phyloP scores from a whole-genome alignment of 2,329 filamentous ascomycete species.

The Nemania serpens region DNA sequence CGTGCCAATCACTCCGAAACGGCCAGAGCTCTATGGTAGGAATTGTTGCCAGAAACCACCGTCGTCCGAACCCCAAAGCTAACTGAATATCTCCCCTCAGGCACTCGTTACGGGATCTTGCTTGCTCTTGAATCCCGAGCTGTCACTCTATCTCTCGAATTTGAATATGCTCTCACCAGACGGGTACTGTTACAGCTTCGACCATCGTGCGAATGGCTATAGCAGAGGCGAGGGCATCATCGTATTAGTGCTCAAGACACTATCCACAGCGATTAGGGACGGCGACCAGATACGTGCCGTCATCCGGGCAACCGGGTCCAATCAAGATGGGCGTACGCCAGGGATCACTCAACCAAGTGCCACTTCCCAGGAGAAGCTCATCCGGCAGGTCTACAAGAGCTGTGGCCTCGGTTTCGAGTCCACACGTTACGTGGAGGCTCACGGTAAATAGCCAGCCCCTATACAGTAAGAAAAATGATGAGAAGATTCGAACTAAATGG shows the following conservation, averaged over 20 bases:
- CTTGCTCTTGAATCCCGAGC: conserved; percentile 35
- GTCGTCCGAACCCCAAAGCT: too few species aligned
- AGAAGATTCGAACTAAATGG: not conserved
- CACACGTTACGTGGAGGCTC: conserved; percentile 20
- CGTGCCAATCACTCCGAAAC: not conserved
- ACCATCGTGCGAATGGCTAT: conserved; percentile 52
- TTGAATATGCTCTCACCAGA: conserved; percentile 33
- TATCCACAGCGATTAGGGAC: conserved; percentile 46
- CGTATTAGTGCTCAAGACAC: conserved; percentile 40
- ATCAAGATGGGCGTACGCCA: conserved; percentile 49
- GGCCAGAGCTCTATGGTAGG: not conserved
- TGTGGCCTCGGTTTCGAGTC: conserved; percentile 36
- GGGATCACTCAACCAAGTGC: conserved; percentile 53
- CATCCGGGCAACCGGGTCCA: conserved; percentile 45
- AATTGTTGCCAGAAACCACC: too few species aligned
- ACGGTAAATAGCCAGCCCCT: conserved; percentile 23
- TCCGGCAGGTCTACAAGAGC: conserved; percentile 40
- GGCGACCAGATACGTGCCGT: conserved; percentile 41
- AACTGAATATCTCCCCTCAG: not conserved
- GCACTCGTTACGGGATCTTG: conserved; percentile 37
- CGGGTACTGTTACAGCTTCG: conserved; percentile 42
- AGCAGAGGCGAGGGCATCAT: conserved; percentile 53
- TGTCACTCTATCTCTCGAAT: conserved; percentile 17
- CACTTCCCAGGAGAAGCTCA: conserved; percentile 43
- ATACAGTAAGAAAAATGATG: too few species aligned